These are phyloP conservation scores for Bipolaris cookei DNA, from an alignment of 2,329 filamentous ascomycete species.

Conservation along the genomic window DNA sequence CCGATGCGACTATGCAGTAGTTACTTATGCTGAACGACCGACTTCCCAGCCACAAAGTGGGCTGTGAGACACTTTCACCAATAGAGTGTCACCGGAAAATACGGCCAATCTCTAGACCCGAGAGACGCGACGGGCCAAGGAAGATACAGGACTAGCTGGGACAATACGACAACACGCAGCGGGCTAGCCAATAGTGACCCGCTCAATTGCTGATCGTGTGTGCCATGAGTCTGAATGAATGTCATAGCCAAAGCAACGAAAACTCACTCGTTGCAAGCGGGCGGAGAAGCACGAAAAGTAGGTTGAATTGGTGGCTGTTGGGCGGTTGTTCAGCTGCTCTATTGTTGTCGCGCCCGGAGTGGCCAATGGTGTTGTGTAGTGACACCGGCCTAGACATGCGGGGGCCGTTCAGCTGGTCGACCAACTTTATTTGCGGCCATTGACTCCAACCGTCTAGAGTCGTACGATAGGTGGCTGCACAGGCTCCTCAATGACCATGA, in stretches of 20 bases:
- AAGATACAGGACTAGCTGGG: constrained; percentile 1
- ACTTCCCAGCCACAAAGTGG: constrained; percentile 34
- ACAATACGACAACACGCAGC: constrained; percentile 11
- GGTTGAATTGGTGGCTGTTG: constrained; percentile 19
- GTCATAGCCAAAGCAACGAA: background rate
- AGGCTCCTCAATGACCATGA: constrained; percentile 1
- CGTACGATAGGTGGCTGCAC: constrained; percentile 13
- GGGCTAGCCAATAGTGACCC: constrained; percentile 14
- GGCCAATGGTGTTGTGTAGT: constrained; percentile 23
- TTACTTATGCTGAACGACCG: constrained; percentile 27
- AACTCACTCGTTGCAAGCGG: constrained; percentile 7
- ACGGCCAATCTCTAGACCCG: constrained; percentile 27
- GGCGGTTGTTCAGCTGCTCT: constrained; percentile 27
- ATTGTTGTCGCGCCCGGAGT: constrained; percentile 7
- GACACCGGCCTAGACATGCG: constrained; percentile 25
- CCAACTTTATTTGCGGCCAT: constrained; percentile 17
- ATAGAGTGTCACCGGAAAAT: constrained; percentile 27
- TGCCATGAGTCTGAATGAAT: constrained; percentile 8
- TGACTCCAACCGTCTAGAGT: constrained; percentile 17
- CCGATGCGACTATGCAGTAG: constrained; percentile 34
- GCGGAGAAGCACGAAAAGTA: constrained; percentile 10
- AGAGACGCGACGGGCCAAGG: constrained; percentile 18
- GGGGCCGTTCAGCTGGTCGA: constrained; percentile 26
- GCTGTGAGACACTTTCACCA: constrained; percentile 35
- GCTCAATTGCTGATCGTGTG: constrained; percentile 14